phyloP scores from a whole-genome alignment of 768 basidiomycete genomes.

The Rhodotorula kratochvilovae region DNA sequence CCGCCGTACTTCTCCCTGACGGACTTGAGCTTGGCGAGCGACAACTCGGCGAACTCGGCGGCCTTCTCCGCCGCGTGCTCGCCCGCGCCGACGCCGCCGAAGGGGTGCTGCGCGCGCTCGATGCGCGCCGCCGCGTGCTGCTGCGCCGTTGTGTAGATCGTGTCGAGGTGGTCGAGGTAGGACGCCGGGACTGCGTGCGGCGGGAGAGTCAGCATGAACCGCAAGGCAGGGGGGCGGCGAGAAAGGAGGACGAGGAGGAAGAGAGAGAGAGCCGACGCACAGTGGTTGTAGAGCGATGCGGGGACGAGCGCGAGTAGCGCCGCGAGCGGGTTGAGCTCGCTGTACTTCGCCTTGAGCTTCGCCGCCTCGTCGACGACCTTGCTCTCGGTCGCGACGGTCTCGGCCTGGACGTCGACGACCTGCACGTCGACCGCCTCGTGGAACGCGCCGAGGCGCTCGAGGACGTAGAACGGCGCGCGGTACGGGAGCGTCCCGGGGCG shows the following conservation, averaged over 20 bases:
- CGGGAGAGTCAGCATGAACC: background rate
- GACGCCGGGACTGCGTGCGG: background rate
- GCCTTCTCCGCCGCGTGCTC: background rate
- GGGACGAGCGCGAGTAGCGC: background rate
- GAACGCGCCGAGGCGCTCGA: constrained; percentile 11
- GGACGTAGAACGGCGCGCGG: background rate
- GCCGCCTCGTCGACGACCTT: background rate
- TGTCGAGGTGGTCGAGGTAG: background rate
- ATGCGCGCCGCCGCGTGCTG: background rate
- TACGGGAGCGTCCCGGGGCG: background rate
- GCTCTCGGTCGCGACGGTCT: background rate
- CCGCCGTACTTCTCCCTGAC: no score
- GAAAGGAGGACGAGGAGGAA: background rate
- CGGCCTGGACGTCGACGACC: background rate
- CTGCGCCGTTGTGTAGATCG: background rate
- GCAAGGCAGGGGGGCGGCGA: no score
- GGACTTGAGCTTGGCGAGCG: no score
- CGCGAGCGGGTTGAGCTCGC: background rate
- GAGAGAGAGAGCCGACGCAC: background rate
- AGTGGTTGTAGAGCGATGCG: background rate
- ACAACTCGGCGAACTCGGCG: background rate
- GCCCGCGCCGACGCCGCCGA: no score
- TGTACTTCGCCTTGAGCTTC: background rate
- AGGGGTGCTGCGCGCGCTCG: background rate
- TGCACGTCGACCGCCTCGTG: constrained; percentile 6